Evolutionary conservation across 805 yeast species (phyloP).

Genomic region (Starmerella roubikii): DNA sequence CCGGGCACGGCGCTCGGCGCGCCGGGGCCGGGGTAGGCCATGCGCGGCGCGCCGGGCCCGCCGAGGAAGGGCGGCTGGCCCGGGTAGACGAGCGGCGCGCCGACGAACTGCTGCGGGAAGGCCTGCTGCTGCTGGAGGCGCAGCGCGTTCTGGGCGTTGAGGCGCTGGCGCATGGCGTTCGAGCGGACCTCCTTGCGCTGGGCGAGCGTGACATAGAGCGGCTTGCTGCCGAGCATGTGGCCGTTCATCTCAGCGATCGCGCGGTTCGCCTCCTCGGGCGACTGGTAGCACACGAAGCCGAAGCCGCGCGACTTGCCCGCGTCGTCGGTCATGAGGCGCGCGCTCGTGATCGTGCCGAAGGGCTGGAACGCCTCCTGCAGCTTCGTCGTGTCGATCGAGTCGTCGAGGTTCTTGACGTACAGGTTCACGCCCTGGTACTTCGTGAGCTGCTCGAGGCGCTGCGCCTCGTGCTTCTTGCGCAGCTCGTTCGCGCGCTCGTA

Average conservation of each 20-base stretch:
- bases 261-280: slow-evolving; percentile 98
- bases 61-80: slow-evolving; percentile 64
- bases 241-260: slow-evolving; percentile 98
- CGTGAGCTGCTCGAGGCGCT: slow-evolving; percentile 77
- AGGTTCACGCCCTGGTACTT: slow-evolving; percentile 97
- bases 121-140: slow-evolving; percentile 84
- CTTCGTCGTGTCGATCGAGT: slow-evolving; percentile 77
- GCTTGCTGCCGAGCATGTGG: slow-evolving; percentile 87
- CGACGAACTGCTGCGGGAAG: slow-evolving; percentile 70
- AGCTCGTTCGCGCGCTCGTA: slow-evolving; percentile 93
- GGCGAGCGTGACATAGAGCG: slow-evolving; percentile 95
- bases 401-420: slow-evolving; percentile 93
- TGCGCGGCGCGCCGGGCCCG: slow-evolving; percentile 34
- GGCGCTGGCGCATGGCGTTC: slow-evolving; percentile 92
- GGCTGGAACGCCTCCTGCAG: slow-evolving; percentile 85
- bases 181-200: slow-evolving; percentile 98
- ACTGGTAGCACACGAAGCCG: slow-evolving; percentile 94
- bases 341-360: slow-evolving; percentile 89
- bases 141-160: slow-evolving; percentile 95
- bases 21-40: slow-evolving; percentile 28
- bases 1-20: slow-evolving; percentile 26
- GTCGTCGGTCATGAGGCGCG: slow-evolving; percentile 91
- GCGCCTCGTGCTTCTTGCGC: slow-evolving; percentile 85
- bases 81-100: slow-evolving; percentile 30
- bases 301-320: slow-evolving; percentile 93